Evolutionary conservation across 1,139 yeast species (phyloP).

Genomic region (Saccharomyces hybrid): DNA sequence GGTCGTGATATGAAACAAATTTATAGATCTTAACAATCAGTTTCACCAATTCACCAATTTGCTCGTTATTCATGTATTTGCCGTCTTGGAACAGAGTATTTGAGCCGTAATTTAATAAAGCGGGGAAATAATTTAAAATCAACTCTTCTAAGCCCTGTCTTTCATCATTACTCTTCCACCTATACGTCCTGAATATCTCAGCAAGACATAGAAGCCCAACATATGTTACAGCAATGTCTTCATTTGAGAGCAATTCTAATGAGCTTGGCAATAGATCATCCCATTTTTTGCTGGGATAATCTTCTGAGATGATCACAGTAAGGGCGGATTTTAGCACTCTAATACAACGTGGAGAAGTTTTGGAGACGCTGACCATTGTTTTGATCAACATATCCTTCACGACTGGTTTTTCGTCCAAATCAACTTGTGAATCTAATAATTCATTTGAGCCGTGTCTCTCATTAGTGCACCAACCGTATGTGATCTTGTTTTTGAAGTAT

Average conservation of each 20-base stretch:
- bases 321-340: conserved; percentile 54
- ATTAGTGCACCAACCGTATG: conserved; percentile 51
- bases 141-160: conserved; percentile 56
- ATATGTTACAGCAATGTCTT: conserved; percentile 51
- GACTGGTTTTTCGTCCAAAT: conserved; percentile 62
- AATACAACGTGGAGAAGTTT: conserved; percentile 31
- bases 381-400: conserved; percentile 51
- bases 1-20: conserved; percentile 70
- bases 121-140: conserved; percentile 60
- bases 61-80: conserved; percentile 35
- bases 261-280: conserved; percentile 53
- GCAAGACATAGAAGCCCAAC: conserved; percentile 72
- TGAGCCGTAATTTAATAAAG: conserved; percentile 58
- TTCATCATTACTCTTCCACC: conserved; percentile 65
- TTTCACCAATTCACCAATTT: conserved; percentile 69
- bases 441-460: conserved; percentile 27
- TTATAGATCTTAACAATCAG: conserved; percentile 73
- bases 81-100: conserved; percentile 35
- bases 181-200: conserved; percentile 65
- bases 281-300: conserved; percentile 64
- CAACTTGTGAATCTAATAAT: conserved; percentile 36
- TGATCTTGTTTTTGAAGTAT: conserved; percentile 71
- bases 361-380: conserved; percentile 35
- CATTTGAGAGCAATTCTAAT: conserved; percentile 46
- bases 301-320: conserved; percentile 54